Evolutionary conservation across 1,284 basidiomycete genomes (phyloP), one percentile per base, ranked within the genome.

Genomic region (Boletus hoseneyae): DNA sequence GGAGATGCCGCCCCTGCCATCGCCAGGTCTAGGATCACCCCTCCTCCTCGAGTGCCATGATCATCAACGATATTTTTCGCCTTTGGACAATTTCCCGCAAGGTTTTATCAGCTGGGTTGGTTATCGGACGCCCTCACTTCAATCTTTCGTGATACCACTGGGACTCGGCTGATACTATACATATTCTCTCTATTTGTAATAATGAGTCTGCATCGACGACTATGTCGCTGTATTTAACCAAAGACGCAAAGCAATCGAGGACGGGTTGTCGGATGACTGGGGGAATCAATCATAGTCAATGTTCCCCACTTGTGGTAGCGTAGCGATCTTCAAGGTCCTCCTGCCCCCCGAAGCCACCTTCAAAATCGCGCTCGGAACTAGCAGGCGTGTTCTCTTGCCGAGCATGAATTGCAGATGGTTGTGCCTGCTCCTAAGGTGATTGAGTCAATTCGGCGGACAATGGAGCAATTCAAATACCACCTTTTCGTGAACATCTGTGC

Each of bases 301-400:
- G 74, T 55, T 76, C 75, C 15, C 76, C 74, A 42, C 62, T 64
- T 3, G 76, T 76, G 2, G 74, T 78, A 4, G 74, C 74, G 49
- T 77, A 75, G 30, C 74, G 69, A 60, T 77, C 76, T 57, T 78
- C 73, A 12, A 77, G 63, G 33, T 76, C 74, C 57, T 76, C 75
- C 57, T 74, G 74, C 2, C 75, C 76, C 21, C 75, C 75, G 51
- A 69, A 76, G 15, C 76, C 76, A 36, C 71, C 74, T 62, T 78
- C 77, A 42, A 74, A 72, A 52, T 73, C 67, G 21, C 46, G 48
- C n/a, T 54, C 48, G 6, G 29, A 35, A 34, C 25, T 53, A 8
- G 43, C 25, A 5, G 16, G n/a, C 27, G 41, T 32, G n/a, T 25
- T 43, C 29, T 51, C 46, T 30, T 53, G 43, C 34, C 38, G 44